Evolutionary conservation across 1,139 yeast species (phyloP).

Genomic region (Scheffersomyces parashehatae): DNA sequence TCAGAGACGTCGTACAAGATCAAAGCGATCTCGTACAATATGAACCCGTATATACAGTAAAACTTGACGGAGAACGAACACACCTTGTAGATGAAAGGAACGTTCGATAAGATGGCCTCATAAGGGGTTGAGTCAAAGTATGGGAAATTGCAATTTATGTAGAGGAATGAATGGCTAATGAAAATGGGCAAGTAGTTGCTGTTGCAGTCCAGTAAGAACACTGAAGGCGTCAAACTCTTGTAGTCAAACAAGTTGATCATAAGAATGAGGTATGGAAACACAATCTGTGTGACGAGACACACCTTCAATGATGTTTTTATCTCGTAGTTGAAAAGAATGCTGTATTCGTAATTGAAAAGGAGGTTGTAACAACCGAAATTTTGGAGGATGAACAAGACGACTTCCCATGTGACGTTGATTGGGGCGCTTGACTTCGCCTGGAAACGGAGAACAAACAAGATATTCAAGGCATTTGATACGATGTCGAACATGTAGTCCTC

Average conservation of each 20-base stretch:
- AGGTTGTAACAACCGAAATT: slow-evolving; percentile 15
- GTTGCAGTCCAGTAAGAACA: slow-evolving; percentile 21
- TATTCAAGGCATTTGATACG: slow-evolving; percentile 20
- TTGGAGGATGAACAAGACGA: slow-evolving; percentile 14
- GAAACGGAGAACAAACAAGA: slow-evolving; percentile 23
- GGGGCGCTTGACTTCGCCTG: slow-evolving; percentile 1
- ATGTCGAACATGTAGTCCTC: slow-evolving; percentile 17
- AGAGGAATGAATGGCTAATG: slow-evolving; percentile 28
- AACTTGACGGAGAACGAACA: slow-evolving; percentile 24
- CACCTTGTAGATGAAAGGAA: slow-evolving; percentile 11
- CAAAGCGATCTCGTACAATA: slow-evolving; percentile 21
- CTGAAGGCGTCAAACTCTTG: not conserved
- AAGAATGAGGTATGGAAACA: slow-evolving; percentile 20
- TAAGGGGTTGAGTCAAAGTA: slow-evolving; percentile 5
- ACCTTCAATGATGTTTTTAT: slow-evolving; percentile 7
- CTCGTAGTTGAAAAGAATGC: slow-evolving; percentile 9
- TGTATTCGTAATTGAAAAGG: slow-evolving; percentile 8
- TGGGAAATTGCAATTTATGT: slow-evolving; percentile 19
- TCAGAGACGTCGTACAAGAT: slow-evolving; percentile 10
- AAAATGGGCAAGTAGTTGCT: slow-evolving; percentile 29
- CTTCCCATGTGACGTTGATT: slow-evolving; percentile 9
- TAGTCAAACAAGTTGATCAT: slow-evolving; percentile 13
- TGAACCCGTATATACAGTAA: slow-evolving; percentile 26
- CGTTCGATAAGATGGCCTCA: not conserved
- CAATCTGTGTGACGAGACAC: slow-evolving; percentile 15